These are phyloP conservation scores for Umbelopsis vinacea DNA, from an alignment of 192 early-diverging fungal species.

Conservation along the genomic window DNA sequence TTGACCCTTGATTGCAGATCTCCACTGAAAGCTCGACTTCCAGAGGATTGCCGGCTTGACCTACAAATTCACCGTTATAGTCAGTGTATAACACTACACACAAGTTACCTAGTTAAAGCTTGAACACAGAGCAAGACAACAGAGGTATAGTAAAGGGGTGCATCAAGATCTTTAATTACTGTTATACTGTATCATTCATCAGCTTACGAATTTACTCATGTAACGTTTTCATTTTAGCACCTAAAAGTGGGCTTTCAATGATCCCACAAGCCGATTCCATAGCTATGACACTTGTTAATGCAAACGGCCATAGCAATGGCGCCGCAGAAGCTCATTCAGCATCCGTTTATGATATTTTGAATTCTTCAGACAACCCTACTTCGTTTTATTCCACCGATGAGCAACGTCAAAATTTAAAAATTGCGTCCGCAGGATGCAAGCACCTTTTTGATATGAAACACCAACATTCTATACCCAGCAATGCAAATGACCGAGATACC, in stretches of 20 bases:
- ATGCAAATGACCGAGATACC: background rate
- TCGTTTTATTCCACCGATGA: slow-evolving; percentile 24
- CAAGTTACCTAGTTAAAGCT: background rate
- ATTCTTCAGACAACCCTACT: slow-evolving; percentile 27
- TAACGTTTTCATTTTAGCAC: too few species aligned
- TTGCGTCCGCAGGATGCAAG: slow-evolving; percentile 3
- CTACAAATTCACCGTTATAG: background rate
- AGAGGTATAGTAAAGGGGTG: background rate
- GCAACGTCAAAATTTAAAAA: background rate
- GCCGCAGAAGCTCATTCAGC: background rate
- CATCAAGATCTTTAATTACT: too few species aligned
- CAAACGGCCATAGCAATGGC: background rate
- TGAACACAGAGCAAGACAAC: background rate
- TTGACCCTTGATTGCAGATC: background rate
- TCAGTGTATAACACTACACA: background rate
- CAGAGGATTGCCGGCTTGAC: background rate
- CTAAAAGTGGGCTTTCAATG: background rate
- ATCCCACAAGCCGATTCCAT: slow-evolving; percentile 3
- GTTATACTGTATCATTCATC: background rate
- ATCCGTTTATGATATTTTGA: slow-evolving; percentile 31
- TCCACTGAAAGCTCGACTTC: background rate
- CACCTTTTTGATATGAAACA: background rate
- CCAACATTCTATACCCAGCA: background rate
- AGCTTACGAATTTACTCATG: background rate
- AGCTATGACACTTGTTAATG: background rate